phyloP scores from a whole-genome alignment of 805 yeast species.

The Candida easanensis region DNA sequence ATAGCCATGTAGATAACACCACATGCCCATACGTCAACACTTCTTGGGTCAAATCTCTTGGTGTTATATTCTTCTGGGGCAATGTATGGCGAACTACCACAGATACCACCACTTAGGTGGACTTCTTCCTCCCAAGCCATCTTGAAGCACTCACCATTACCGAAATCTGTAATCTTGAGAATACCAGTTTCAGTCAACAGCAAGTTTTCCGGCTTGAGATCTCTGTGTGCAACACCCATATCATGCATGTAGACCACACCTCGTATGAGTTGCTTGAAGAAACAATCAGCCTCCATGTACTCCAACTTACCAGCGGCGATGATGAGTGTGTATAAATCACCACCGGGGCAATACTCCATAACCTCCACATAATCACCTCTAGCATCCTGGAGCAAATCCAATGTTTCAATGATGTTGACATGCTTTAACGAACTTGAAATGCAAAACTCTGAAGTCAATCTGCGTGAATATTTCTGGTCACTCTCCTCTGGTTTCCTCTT shows the following conservation, averaged over 20 bases:
- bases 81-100: slow-evolving; percentile 87
- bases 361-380: slow-evolving; percentile 83
- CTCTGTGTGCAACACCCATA: slow-evolving; percentile 88
- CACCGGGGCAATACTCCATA: slow-evolving; percentile 83
- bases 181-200: slow-evolving; percentile 69
- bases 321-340: slow-evolving; percentile 73
- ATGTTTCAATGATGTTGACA: slow-evolving; percentile 70
- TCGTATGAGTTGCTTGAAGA: slow-evolving; percentile 77
- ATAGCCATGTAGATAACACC: slow-evolving; percentile 92
- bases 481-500: slow-evolving; percentile 58
- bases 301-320: slow-evolving; percentile 77
- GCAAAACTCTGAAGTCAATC: slow-evolving; percentile 80
- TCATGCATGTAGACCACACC: slow-evolving; percentile 89
- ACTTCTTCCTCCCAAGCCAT: slow-evolving; percentile 81
- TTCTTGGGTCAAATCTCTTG: slow-evolving; percentile 72
- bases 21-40: slow-evolving; percentile 89
- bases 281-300: slow-evolving; percentile 84
- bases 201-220: slow-evolving; percentile 84
- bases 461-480: slow-evolving; percentile 63
- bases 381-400: slow-evolving; percentile 76
- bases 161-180: slow-evolving; percentile 84
- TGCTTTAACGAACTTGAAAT: slow-evolving; percentile 78
- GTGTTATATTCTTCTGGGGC: slow-evolving; percentile 81
- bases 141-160: slow-evolving; percentile 77
- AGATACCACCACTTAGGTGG: slow-evolving; percentile 69